phyloP scores from a whole-genome alignment of 2,329 filamentous ascomycete species.

The Epichloe uncinata region DNA sequence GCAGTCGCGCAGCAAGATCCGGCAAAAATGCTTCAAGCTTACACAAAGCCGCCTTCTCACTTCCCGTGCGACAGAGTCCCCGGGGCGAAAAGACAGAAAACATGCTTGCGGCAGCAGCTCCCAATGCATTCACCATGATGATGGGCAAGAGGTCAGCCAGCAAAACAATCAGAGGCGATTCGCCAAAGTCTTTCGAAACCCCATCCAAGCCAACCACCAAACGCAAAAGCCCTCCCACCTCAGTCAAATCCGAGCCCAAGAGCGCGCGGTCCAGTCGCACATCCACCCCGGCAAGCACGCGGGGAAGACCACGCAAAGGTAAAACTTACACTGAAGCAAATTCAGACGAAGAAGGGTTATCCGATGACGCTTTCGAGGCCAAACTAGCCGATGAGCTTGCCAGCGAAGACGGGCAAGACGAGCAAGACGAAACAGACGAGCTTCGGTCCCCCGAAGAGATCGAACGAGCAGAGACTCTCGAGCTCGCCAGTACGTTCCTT shows the following conservation, averaged over 20 bases:
- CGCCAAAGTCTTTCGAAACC: constrained; percentile 6
- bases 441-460: constrained; percentile 42
- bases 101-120: constrained; percentile 8
- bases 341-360: constrained; percentile 48
- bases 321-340: constrained; percentile 40
- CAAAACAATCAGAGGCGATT: constrained; percentile 14
- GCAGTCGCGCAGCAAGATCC: constrained; percentile 14
- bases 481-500: constrained; percentile 54
- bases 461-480: constrained; percentile 52
- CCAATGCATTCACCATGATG: constrained; percentile 40
- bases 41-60: constrained; percentile 11
- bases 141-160: constrained; percentile 30
- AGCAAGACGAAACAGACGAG: constrained; percentile 17
- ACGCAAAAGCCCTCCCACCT: constrained; percentile 18
- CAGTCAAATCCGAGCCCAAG: constrained; percentile 38
- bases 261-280: constrained; percentile 61
- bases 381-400: constrained; percentile 54
- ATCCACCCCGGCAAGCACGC: constrained; percentile 54
- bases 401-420: constrained; percentile 20
- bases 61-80: constrained; percentile 24
- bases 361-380: constrained; percentile 73
- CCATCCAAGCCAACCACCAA: constrained; percentile 16
- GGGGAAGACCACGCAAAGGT: constrained; percentile 36
- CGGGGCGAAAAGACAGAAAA: constrained; percentile 16
- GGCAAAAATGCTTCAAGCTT: constrained; percentile 8